A percentile compares a stretch with the other conserved stretches of the same genome.
Conservation (phyloP, 495 filamentous ascomycete species). For the Tuber borchii region DNA sequence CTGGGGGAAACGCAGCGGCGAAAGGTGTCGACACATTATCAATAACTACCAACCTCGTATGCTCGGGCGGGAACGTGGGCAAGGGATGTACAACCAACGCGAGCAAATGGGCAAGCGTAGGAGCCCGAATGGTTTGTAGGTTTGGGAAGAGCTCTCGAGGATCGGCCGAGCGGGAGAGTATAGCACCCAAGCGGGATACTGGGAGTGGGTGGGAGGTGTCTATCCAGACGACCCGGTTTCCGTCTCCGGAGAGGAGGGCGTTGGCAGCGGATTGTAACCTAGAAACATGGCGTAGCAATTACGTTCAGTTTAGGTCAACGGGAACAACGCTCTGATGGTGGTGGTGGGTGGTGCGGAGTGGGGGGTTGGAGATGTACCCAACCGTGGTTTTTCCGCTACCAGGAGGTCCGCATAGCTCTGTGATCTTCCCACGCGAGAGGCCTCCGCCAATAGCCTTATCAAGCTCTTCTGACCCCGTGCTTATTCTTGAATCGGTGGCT, state of each 20-base stretch:
- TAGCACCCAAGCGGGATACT: constrained; percentile 33
- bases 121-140: constrained; percentile 41
- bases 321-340: not conserved
- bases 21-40: constrained; percentile 70
- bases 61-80: constrained; percentile 52
- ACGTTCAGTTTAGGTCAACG: constrained; percentile 12
- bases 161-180: constrained; percentile 34
- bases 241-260: constrained; percentile 54
- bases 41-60: constrained; percentile 63
- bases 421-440: constrained; percentile 68
- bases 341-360: not conserved
- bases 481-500: constrained; percentile 49
- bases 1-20: constrained; percentile 60
- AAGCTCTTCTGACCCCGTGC: constrained; percentile 60
- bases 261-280: constrained; percentile 65
- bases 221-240: constrained; percentile 66
- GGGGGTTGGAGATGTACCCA: constrained; percentile 51
- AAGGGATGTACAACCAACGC: constrained; percentile 62
- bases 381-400: constrained; percentile 82
- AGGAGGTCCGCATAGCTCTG: constrained; percentile 82
- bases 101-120: constrained; percentile 67
- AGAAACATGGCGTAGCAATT: constrained; percentile 10
- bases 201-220: constrained; percentile 17
- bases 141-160: constrained; percentile 33
- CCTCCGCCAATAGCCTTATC: constrained; percentile 55